A percentile compares a stretch with the other conserved stretches of the same genome.
phyloP scores from a whole-genome alignment of 2,329 filamentous ascomycete species.

The Cryphonectria nitschkei region DNA sequence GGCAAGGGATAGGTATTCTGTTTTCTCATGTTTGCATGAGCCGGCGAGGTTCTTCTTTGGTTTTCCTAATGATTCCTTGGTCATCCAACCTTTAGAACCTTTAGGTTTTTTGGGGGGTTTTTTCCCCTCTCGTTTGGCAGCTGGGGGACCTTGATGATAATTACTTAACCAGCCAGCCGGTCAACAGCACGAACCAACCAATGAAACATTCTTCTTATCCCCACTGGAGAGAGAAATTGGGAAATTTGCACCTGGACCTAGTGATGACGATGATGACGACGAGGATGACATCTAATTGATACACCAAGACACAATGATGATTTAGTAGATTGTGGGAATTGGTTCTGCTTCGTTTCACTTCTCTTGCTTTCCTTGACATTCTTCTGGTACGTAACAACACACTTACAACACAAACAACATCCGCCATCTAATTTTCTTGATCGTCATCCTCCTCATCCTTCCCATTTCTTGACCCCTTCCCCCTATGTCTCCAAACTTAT shows the following conservation, averaged over 20 bases:
- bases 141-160: too few species aligned
- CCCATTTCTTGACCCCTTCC: background rate
- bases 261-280: background rate
- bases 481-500: background rate
- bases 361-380: background rate
- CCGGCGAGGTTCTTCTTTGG: too few species aligned
- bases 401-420: background rate
- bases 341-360: background rate
- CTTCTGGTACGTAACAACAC: background rate
- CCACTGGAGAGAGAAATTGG: background rate
- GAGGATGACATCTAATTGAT: background rate
- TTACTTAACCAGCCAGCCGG: too few species aligned
- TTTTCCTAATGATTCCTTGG: too few species aligned
- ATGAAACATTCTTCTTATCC: background rate
- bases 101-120: background rate
- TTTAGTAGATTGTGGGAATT: background rate
- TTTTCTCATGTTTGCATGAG: too few species aligned
- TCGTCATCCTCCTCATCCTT: background rate
- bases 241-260: background rate
- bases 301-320: background rate
- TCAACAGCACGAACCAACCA: background rate
- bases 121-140: too few species aligned
- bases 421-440: background rate
- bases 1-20: too few species aligned
- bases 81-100: too few species aligned